Percentiles rank a stretch among this genome's conserved stretches.
phyloP scores from a whole-genome alignment of 352 stramenopile genomes.

The Globisporangium ultimum region DNA sequence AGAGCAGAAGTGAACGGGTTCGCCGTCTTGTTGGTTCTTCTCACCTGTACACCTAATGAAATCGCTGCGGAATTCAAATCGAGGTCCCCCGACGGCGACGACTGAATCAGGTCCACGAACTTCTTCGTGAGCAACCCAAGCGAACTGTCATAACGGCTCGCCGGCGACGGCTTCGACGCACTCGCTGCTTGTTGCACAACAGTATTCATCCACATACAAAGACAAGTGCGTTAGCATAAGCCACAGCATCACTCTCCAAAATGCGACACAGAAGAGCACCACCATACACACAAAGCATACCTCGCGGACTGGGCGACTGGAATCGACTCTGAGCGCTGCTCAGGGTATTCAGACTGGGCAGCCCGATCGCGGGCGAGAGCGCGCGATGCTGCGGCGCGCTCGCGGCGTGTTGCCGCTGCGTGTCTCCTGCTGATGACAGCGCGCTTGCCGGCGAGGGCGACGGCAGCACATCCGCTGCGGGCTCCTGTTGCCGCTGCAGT shows the following conservation, averaged over 20 bases:
- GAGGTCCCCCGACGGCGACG: slow-evolving; percentile 82
- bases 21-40: neutral
- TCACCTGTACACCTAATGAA: slow-evolving; percentile 75
- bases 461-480: slow-evolving; percentile 12
- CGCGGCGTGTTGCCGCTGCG: slow-evolving; percentile 14
- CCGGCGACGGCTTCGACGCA: slow-evolving; percentile 58
- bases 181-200: slow-evolving; percentile 11
- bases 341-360: neutral
- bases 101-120: slow-evolving; percentile 95
- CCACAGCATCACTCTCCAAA: neutral
- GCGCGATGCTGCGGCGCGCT: slow-evolving; percentile 2
- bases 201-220: neutral
- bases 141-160: slow-evolving; percentile 94
- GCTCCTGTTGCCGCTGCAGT: slow-evolving; percentile 36
- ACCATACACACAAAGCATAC: slow-evolving; percentile 18
- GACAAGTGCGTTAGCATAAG: neutral
- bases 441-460: slow-evolving; percentile 4
- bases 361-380: slow-evolving; percentile 9
- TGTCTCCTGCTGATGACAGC: slow-evolving; percentile 7
- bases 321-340: slow-evolving; percentile 26
- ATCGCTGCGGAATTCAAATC: slow-evolving; percentile 94
- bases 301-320: slow-evolving; percentile 48
- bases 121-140: slow-evolving; percentile 96
- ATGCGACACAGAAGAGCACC: neutral
- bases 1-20: neutral